Conservation (phyloP, 2,329 filamentous ascomycete genomes). For the Nigrospora osmanthi region DNA sequence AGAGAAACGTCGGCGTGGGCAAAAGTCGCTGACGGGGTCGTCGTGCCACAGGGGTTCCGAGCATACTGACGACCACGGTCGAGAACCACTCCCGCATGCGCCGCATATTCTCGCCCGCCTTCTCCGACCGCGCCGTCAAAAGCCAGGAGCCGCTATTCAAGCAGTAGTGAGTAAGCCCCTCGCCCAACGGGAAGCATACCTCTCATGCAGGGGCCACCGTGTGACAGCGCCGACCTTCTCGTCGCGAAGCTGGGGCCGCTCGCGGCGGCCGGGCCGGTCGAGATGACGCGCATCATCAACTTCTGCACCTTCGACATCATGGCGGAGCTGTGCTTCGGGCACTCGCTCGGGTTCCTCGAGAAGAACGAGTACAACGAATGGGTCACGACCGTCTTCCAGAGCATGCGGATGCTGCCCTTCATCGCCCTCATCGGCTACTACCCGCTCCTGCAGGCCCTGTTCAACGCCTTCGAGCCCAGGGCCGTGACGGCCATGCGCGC, state of each 20-base stretch:
- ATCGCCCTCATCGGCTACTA: conserved; percentile 10
- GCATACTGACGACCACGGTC: too few relatives aligned
- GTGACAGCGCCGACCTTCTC: conserved; percentile 24
- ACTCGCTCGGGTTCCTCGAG: conserved; percentile 6
- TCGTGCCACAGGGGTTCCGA: too few relatives aligned
- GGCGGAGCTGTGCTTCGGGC: conserved; percentile 11
- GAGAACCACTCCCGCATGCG: conserved; percentile 9
- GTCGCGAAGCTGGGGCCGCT: conserved; percentile 24
- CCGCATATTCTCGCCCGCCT: conserved; percentile 12
- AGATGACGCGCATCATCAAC: conserved; percentile 10
- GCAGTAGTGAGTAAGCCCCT: neutral
- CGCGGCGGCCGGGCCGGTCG: conserved; percentile 5
- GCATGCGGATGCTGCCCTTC: conserved; percentile 11
- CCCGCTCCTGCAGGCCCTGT: conserved; percentile 7
- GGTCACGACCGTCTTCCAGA: conserved; percentile 9
- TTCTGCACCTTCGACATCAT: conserved; percentile 13
- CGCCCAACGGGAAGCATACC: conserved; percentile 4
- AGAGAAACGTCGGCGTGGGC: too few relatives aligned
- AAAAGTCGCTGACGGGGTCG: too few relatives aligned
- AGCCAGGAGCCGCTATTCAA: neutral
- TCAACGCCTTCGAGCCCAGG: conserved; percentile 10
- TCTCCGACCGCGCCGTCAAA: conserved; percentile 8
- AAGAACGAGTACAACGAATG: conserved; percentile 10
- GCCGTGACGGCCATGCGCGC: neutral
- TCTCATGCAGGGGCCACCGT: conserved; percentile 15